A percentile compares a stretch with the other conserved stretches of the same genome.
These are phyloP conservation scores for Paraphaeosphaeria sporulosa DNA, from an alignment of 2,329 filamentous ascomycete genomes.

Conservation along the genomic window DNA sequence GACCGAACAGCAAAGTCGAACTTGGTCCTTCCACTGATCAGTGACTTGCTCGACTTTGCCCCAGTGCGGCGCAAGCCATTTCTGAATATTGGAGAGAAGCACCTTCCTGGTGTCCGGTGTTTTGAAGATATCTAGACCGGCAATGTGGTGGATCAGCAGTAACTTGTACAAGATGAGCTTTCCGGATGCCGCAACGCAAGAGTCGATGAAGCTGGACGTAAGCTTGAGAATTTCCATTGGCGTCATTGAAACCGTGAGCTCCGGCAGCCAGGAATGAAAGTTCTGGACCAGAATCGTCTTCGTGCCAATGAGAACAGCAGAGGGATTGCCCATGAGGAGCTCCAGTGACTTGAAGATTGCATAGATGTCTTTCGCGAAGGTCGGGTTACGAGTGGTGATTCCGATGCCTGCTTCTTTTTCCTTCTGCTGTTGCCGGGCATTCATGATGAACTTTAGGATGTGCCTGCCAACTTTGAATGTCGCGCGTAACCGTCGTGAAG, in stretches of 20 bases:
- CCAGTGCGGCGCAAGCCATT: conserved; percentile 96
- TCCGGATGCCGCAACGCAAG: conserved; percentile 84
- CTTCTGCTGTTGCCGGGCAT: conserved; percentile 83
- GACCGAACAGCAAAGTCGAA: conserved; percentile 91
- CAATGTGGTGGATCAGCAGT: conserved; percentile 90
- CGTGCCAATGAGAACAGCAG: conserved; percentile 86
- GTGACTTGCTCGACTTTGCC: conserved; percentile 75
- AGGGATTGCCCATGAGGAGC: conserved; percentile 84
- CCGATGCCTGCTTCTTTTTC: conserved; percentile 88
- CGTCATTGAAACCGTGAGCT: conserved; percentile 77
- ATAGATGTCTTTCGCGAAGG: conserved; percentile 83
- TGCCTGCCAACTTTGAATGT: conserved; percentile 95
- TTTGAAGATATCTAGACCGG: conserved; percentile 80
- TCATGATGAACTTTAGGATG: conserved; percentile 93
- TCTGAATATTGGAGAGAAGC: conserved; percentile 80
- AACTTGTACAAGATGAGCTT: conserved; percentile 93
- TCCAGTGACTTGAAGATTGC: conserved; percentile 91
- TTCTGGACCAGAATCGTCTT: conserved; percentile 96
- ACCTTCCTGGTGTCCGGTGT: conserved; percentile 77
- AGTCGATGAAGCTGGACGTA: conserved; percentile 92
- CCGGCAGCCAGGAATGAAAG: conserved; percentile 96
- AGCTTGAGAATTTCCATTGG: conserved; percentile 89
- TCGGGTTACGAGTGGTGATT: conserved; percentile 73
- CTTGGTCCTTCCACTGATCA: conserved; percentile 90
- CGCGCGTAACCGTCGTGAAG: conserved; percentile 82